Evolutionary conservation across 208 protist genomes (phyloP).

Genomic region (Leishmania guyanensis): DNA sequence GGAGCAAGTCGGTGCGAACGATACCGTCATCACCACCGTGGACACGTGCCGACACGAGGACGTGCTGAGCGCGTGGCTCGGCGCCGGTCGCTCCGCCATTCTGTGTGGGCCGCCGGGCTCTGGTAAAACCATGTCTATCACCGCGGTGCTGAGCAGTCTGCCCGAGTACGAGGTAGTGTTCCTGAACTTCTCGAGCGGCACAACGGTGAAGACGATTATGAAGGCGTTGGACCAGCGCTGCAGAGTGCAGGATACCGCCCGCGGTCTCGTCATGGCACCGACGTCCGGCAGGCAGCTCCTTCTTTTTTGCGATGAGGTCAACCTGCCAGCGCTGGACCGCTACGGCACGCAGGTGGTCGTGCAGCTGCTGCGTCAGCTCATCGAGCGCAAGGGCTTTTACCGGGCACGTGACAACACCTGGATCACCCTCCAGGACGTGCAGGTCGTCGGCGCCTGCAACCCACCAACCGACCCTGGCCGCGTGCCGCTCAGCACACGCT

Average conservation of each 20-base stretch:
- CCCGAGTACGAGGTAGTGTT: conserved; percentile 96
- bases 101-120: conserved; percentile 98
- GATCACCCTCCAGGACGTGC: conserved; percentile 95
- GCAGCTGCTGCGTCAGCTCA: conserved; percentile 98
- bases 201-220: conserved; percentile 95
- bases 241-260: conserved; percentile 89
- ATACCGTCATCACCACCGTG: conserved; percentile 98
- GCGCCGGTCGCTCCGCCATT: conserved; percentile 92
- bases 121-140: conserved; percentile 99
- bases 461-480: conserved; percentile 99
- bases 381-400: conserved; percentile 98
- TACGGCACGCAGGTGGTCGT: conserved; percentile 99
- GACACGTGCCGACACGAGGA: conserved; percentile 98
- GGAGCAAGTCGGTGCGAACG: conserved; percentile 91
- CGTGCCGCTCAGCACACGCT: conserved; percentile 94
- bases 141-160: conserved; percentile 82
- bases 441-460: conserved; percentile 97
- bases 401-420: conserved; percentile 90
- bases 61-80: conserved; percentile 96
- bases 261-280: conserved; percentile 92
- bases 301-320: conserved; percentile 99
- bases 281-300: conserved; percentile 94
- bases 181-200: conserved; percentile 99
- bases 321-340: conserved; percentile 95
- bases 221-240: conserved; percentile 99